Evolutionary conservation across 192 early-diverging fungal species (phyloP), one percentile per base, ranked within the genome.

Genomic region (Mortierella alpina): DNA sequence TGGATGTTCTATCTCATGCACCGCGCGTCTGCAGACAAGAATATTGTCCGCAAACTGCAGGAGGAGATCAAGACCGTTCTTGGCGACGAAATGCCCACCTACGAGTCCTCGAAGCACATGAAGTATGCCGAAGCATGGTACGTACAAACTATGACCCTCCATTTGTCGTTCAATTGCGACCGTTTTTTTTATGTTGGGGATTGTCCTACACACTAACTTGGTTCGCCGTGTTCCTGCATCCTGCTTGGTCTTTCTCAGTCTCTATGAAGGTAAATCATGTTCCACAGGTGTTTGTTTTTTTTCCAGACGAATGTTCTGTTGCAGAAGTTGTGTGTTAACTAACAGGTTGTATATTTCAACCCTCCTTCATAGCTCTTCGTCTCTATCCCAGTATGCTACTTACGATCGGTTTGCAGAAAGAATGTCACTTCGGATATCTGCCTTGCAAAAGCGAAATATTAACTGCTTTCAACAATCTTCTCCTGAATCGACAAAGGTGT

Each of bases 1-100:
- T 91, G 91, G 89, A 85, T 88, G 60, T 70, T 90, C 23, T 87
- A 81, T 58, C 47, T 79, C 18, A 60, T 79, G 31, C 62, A 67
- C 23, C 50, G 75, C 12, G 65, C 87, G 1, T 61, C 72, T 42
- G 54, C 74, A 52, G 66, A 88, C 59, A 85, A 85, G 39, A 46
- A 66, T 22, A 63, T 80, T 45, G 65, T 72, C 5, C 52, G 20
- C 14, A 75, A 50, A 42, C 47, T 88, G 10, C 48, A 54, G 6
- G 42, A 82, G 45, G 86, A 87, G 72, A 70, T 85, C 45, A 61
- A 83, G 11, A 17, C 53, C 17, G 64, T 79, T 48, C 52, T 79
- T 7, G 64, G 69, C 14, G 76, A 71, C 42, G 45, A 53, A 2
- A 14, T 63, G 23, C 70, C 78, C 14, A 62, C 44, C 0, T 78